Conservation (phyloP, 306 rosid species). For the Benincasa hispida region DNA sequence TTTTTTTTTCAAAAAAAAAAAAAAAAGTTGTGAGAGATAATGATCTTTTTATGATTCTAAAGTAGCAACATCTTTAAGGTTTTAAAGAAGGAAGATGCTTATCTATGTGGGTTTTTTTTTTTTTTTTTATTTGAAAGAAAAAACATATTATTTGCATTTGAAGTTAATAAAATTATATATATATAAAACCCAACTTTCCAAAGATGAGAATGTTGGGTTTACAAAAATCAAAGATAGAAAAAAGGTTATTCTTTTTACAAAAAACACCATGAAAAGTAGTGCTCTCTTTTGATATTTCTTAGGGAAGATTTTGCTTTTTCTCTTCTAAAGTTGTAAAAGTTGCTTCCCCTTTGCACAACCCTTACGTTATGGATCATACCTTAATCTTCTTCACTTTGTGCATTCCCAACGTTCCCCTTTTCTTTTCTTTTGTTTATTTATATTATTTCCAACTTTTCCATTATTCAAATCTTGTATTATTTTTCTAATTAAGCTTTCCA, state of each 20-base stretch:
- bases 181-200: slow-evolving; percentile 43
- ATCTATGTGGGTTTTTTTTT: slow-evolving; percentile 26
- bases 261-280: slow-evolving; percentile 71
- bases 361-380: slow-evolving; percentile 58
- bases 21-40: slow-evolving; percentile 43
- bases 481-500: neutral
- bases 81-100: slow-evolving; percentile 61
- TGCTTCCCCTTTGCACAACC: slow-evolving; percentile 65
- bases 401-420: slow-evolving; percentile 26
- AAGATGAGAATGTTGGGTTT: slow-evolving; percentile 75
- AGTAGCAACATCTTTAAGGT: slow-evolving; percentile 63
- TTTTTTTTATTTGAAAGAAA: too few relatives aligned
- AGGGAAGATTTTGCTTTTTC: slow-evolving; percentile 78
- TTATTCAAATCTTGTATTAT: neutral
- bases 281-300: slow-evolving; percentile 72
- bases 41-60: slow-evolving; percentile 85
- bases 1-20: too few relatives aligned
- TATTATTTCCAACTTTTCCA: neutral
- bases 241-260: slow-evolving; percentile 73
- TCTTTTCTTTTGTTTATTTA: neutral
- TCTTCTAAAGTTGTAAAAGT: slow-evolving; percentile 48
- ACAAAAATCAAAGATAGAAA: slow-evolving; percentile 64
- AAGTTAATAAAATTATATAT: slow-evolving; percentile 19
- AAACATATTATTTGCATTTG: neutral
- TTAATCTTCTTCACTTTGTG: slow-evolving; percentile 23